These are phyloP conservation scores for Effrenium voratum DNA, from an alignment of 73 alveolate species.

Conservation along the genomic window DNA sequence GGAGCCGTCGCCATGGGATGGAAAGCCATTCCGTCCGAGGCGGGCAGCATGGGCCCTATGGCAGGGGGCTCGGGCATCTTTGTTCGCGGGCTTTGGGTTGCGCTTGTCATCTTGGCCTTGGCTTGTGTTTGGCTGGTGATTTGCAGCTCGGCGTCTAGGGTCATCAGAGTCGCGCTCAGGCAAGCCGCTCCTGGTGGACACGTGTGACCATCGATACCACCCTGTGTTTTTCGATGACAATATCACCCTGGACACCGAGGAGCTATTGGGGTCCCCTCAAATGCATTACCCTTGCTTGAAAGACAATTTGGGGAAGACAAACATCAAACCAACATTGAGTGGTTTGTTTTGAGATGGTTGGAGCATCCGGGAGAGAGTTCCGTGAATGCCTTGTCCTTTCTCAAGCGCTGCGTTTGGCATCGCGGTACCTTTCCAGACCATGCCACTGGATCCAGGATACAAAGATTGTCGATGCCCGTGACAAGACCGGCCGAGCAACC, in stretches of 20 bases:
- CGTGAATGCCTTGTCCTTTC: too few species aligned
- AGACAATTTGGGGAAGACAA: too few species aligned
- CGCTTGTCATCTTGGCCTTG: not conserved
- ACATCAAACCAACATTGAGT: too few species aligned
- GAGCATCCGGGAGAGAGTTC: too few species aligned
- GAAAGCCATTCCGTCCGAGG: too few species aligned
- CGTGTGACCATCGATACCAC: conserved; percentile 58
- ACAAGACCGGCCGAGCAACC: conserved; percentile 63
- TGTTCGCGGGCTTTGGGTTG: not conserved
- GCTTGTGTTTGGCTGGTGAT: not conserved
- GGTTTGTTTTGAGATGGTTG: too few species aligned
- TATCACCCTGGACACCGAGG: conserved; percentile 55
- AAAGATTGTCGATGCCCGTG: conserved; percentile 64
- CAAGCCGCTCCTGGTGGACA: conserved; percentile 57
- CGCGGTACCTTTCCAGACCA: too few species aligned
- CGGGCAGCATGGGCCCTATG: conserved; percentile 84
- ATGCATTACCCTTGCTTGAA: too few species aligned
- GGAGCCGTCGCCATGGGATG: too few species aligned
- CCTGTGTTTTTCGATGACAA: conserved; percentile 55
- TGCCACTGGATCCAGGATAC: too few species aligned
- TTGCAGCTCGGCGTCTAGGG: not conserved
- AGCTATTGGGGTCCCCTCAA: too few species aligned
- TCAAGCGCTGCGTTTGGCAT: too few species aligned
- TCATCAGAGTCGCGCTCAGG: conserved; percentile 9
- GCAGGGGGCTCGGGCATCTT: not conserved